phyloP scores from a whole-genome alignment of 108 stramenopile species.

The Schizochytrium sp. region DNA sequence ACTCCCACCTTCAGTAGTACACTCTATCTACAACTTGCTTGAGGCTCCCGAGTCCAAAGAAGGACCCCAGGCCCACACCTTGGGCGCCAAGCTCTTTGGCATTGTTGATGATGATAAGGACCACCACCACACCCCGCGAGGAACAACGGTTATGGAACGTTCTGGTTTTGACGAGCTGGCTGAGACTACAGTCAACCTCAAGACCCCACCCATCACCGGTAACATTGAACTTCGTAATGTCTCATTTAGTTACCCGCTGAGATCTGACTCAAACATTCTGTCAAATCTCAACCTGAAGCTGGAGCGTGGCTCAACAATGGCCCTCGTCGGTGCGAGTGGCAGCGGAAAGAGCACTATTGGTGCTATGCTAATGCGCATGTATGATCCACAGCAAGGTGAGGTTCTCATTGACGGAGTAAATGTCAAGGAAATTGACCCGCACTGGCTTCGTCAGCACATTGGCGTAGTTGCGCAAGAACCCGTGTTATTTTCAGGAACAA shows the following conservation, averaged over 20 bases:
- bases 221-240: slow-evolving; percentile 69
- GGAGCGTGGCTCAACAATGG: slow-evolving; percentile 88
- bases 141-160: neutral
- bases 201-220: slow-evolving; percentile 59
- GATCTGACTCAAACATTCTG: slow-evolving; percentile 81
- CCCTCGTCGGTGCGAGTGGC: slow-evolving; percentile 91
- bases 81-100: slow-evolving; percentile 6
- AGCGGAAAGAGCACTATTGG: slow-evolving; percentile 92
- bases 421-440: slow-evolving; percentile 80
- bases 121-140: neutral
- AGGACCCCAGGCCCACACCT: neutral
- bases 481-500: slow-evolving; percentile 87
- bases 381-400: slow-evolving; percentile 87
- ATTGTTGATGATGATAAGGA: slow-evolving; percentile 11
- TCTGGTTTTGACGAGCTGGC: slow-evolving; percentile 48
- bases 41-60: neutral
- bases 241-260: slow-evolving; percentile 61
- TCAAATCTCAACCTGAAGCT: slow-evolving; percentile 79
- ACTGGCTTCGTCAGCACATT: slow-evolving; percentile 81
- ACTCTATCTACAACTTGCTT: neutral
- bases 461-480: slow-evolving; percentile 93
- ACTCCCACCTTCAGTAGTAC: slow-evolving; percentile 23
- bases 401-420: slow-evolving; percentile 83
- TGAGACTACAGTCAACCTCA: neutral
- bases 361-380: slow-evolving; percentile 87